Evolutionary conservation across 164 flowering plant genomes (phyloP), one percentile per base, ranked within the genome.

Genomic region (Pachysandra terminalis): DNA sequence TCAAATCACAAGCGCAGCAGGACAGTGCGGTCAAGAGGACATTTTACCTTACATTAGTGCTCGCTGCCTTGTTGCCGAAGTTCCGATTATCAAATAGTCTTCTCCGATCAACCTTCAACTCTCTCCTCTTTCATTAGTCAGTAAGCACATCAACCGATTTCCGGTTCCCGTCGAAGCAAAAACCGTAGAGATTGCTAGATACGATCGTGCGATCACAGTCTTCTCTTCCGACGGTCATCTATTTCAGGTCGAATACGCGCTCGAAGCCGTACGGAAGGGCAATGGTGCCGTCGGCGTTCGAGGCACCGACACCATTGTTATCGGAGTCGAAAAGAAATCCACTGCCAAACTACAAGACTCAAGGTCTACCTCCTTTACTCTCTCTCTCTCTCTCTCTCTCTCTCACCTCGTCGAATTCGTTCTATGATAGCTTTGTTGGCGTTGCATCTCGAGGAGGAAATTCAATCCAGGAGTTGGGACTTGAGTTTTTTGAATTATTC

Each of bases 281-380:
- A 95, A 95, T 83, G 99, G 98, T 60, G 99, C 93, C 82, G 97
- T 95, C 57, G 99, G 99, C 2, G 99, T 95, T 2, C 83, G 99
- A 14, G 99, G 99, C 59, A 78, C 90, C 68, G 98, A 95, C 68
- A 81, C 79, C 54, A 71, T 95, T 70, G 99, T 95, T 23, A 97
- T 95, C 63, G 99, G 96, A 57, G 98, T 95, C 71, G 99, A 95
- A 83, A 95, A 95, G 84, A 95, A 92, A 68, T 90, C 97, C 63
- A 78, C 96, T 26, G 87, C 93, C 40, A 95, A 89, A 65, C 97
- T 95, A 52, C 99, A 95, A 66, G 87, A 95, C 61, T 88, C 97
- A 22, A 87, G 97, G 99, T 95, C 28, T 49, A 32, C 48, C 15
- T 3, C 49, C 28, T 57, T 13, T 22, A 41, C 17, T 61, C 55